Percentiles rank a stretch among this genome's conserved stretches.
phyloP scores from a whole-genome alignment of 306 rosid species.

The Vicia villosa region DNA sequence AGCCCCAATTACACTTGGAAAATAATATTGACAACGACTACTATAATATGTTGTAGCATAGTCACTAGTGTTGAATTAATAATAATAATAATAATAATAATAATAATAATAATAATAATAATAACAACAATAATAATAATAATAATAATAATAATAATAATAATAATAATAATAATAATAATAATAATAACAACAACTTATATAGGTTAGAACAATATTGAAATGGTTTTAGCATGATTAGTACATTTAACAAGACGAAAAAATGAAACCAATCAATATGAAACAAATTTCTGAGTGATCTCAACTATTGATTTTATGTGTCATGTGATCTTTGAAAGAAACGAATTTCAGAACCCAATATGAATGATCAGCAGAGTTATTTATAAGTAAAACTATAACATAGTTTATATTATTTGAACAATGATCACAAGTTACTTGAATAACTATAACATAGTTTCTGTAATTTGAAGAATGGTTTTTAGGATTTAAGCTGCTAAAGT shows the following conservation, averaged over 20 bases:
- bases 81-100: no score
- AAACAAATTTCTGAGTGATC: neutral
- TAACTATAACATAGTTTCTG: conserved; percentile 40
- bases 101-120: neutral
- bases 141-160: no score
- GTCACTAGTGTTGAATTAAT: neutral
- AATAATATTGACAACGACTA: neutral
- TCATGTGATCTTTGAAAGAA: neutral
- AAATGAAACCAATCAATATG: neutral
- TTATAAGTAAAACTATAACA: neutral
- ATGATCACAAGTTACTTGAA: neutral
- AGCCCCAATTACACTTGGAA: neutral
- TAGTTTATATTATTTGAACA: conserved; percentile 16
- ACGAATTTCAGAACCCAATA: neutral
- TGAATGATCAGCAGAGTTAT: neutral
- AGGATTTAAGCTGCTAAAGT: neutral
- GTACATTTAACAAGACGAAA: neutral
- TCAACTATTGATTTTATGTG: neutral
- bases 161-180: no score
- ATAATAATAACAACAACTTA: no score
- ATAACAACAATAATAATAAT: no score
- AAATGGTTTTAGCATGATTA: neutral
- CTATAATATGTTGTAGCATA: neutral
- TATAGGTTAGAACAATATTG: neutral
- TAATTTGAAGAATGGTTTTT: conserved; percentile 2